Base-by-base conservation (phyloP, 768 basidiomycete species). In the Boletus reticuloceps region DNA sequence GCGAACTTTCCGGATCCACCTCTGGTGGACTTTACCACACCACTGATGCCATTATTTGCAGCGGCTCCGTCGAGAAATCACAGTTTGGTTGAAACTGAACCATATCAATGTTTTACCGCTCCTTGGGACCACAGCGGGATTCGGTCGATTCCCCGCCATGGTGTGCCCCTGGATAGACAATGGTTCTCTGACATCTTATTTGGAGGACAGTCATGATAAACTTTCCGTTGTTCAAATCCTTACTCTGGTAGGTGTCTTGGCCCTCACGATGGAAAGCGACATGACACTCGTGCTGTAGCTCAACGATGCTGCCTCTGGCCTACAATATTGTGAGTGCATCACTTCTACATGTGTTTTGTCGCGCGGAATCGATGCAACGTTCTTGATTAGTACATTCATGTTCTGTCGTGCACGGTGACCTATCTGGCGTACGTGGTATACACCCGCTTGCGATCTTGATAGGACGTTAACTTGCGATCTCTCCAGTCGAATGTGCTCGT, bases 151-250 rank as follows among this genome's bases (percentile, higher is more conserved):
- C 34, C 51, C 63, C 16, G 69, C 71, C 8, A 68, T 69, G 64
- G 53, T 72, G 14, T 72, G 58, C 16, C 69, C 70, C 10, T 69
- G 68, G 68, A 14, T 62, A 17, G 65, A 67, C 2, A 55, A 71
- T 20, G 68, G 68, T 0, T 46, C 53, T 36, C 42, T 71, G 22
- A 62, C 48, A 4, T 38, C 42, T 4, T 70, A 67, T 47, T 34
- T 70, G 45, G 60, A 63, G 20, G 45, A 53, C 11, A n/a, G 6
- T 11, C 43, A 61, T 6, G 39, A 55, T 29, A 17, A 27, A 6
- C 60, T 70, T 31, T 53, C 47, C 6, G 16, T 22, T 42, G 8
- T 27, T 3, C 51, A 43, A 19, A 22, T 61, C n/a, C 51, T 56
- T 34, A 50, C 47, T 40, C 40, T 61, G 48, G 59, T 53, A 20